Evolutionary conservation across 495 filamentous ascomycete genomes (phyloP), one percentile per base, ranked within the genome.

Genomic region (Penicillium herquei): DNA sequence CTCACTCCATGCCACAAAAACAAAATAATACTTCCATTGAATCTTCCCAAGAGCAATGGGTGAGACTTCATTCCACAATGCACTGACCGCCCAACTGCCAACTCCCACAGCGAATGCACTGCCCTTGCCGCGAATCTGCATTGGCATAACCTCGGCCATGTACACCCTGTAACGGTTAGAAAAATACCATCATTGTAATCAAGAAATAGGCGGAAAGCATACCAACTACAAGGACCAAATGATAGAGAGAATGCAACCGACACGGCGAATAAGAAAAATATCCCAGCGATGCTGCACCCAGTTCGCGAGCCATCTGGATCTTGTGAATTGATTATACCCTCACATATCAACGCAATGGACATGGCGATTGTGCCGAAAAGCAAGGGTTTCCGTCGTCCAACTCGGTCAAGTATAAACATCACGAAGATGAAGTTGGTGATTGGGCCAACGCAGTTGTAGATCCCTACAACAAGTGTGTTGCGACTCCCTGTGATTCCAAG

Each of bases 381-480:
- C 59, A 76, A 64, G 21, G 70, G 72, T 14, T 58, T 65, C 26
- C 70, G 69, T 1, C 73, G 69, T 10, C 71, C 70, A 8, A 76
- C 67, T 18, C 67, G 64, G 50, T 76, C 73, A 33, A 75, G 68
- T 16, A 75, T 46, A 55, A 72, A 76, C n/a, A 73, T 55, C 42
- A 78, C 75, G 56, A 78, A 79, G 55, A 79, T 58, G 2, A 79
- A 58, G 57, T 75, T 81, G 42, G 75, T 66, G 11, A 84, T 42
- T 16, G 81, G 81, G 12, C 81, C 81, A 17, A 84, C 71, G 32
- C 81, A 79, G 54, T 86, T 86, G 68, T 86, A 86, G 43, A 85
- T 75, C 7, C 81, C 82, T 6, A 78, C 75, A 2, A 86, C 78
- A 0, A 86, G 77, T 11, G 82, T 68, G 33, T 70, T 74, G 18